Base-by-base conservation (phyloP, 2,329 filamentous ascomycete genomes). In the Epichloe elymi region DNA sequence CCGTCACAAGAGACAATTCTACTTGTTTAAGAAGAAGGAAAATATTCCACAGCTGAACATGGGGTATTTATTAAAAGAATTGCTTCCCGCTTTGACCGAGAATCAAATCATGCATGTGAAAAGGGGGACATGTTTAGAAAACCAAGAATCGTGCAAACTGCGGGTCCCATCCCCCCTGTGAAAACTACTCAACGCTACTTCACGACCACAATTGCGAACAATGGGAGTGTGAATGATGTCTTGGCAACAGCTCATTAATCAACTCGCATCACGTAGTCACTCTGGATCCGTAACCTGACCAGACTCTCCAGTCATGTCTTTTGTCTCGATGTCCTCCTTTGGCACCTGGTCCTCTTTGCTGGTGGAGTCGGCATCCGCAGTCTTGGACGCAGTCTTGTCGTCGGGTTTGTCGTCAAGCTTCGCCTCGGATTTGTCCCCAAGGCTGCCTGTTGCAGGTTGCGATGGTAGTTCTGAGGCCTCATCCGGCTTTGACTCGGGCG, bases 231-330 rank as follows among this genome's bases (percentile, higher is more conserved):
- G 48, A 33, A 26, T 15, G 33, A 44, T 37, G 12, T 44, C 12
- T 20, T 30, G 26, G 26, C 8, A 30, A 30, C 8, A 30, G 26
- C 3, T 8, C 12, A 23, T 33, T 1, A 23, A 46, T 8, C 30
- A 11, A 17, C 2, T 5, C 33, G 15, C 33, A 46, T 52, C 38
- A 45, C 23, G 37, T 5, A 20, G 8, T 47, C 30, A 51, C 44
- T 50, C 52, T 30, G 52, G 47, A 42, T 48, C 50, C 46, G 48
- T 38, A 37, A 46, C 44, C 36, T 41, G 49, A 26, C 50, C 47
- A 42, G 44, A 44, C 26, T 44, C 38, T 47, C 49, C 38, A 14
- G 39, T 51, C 52, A 54, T 41, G 26, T 53, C 50, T 43, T 50
- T 51, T 23, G 46, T 26, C 26, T 50, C 30, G 4, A 19, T 43